Base-by-base conservation (phyloP, 441 rosid genomes). In the Croton setiger region DNA sequence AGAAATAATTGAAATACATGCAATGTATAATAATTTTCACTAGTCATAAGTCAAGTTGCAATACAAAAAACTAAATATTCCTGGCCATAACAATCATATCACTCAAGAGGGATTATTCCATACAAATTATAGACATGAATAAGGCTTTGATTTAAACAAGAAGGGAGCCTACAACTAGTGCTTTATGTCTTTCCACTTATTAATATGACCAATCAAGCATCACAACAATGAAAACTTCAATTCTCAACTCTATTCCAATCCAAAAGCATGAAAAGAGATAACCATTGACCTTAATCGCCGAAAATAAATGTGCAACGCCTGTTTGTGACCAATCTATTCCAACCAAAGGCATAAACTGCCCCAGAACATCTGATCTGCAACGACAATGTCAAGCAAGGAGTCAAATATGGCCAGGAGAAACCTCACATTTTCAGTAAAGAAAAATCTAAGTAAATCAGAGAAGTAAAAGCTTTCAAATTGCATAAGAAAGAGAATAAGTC, bases 331-430 rank as follows among this genome's bases (percentile, higher is more conserved):
- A 96, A 78, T 96, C 2, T 27, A 82, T 72, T 56, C 99, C 98
- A 69, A 96, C 94, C 75, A 93, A 76, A 74, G 97, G 99, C 99
- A 96, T 96, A 79, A 96, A 91, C 82, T 96, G 99, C 61, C 99
- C 99, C 66, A 96, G 84, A 55, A 93, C 97, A 74, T 96, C 99
- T 20, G 99, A 96, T 79, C 99, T 96, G 86, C 6, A 44, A 76
- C 21, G 78, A 71, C 18, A 74, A 66, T 45, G 59, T 39, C 55
- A 54, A 60, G 36, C 13, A 55, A 76, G 45, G 52, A 71, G 44
- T 68, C 59, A 69, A 59, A 68, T 60, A 20, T 35, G 63, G 63
- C 35, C 54, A 17, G 31, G 14, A 69, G 66, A 69, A 74, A 67
- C 21, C 45, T 27, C 17, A 57, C 35, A 62, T 63, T 64, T 48